phyloP scores from a whole-genome alignment of 1,284 basidiomycete genomes.

The Ganoderma leucocontextum region DNA sequence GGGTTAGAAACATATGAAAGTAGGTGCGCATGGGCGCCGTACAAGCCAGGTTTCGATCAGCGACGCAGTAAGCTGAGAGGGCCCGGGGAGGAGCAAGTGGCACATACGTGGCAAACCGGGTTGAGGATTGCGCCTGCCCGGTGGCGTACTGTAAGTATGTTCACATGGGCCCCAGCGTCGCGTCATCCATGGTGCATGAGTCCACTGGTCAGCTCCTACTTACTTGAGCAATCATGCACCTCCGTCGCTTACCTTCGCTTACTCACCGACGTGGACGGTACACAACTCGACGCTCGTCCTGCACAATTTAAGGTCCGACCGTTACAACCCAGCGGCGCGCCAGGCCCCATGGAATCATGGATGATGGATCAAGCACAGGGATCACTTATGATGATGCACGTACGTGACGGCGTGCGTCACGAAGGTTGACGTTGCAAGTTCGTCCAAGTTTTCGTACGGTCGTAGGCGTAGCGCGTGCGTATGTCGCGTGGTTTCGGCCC shows the following conservation, averaged over 20 bases:
- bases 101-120: not conserved
- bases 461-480: not conserved
- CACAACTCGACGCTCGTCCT: not conserved
- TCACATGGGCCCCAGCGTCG: not conserved
- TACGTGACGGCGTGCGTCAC: not conserved
- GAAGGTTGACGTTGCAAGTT: slow-evolving; percentile 4
- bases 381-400: not conserved
- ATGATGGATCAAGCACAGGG: not conserved
- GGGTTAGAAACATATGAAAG: not conserved
- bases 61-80: slow-evolving; percentile 1
- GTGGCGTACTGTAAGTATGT: not conserved
- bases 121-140: not conserved
- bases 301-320: slow-evolving; percentile 17
- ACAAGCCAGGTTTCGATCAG: not conserved
- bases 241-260: not conserved
- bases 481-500: not conserved
- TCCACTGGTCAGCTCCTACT: not conserved
- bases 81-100: not conserved
- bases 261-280: not conserved
- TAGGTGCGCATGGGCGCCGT: not conserved
- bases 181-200: not conserved
- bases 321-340: slow-evolving; percentile 18
- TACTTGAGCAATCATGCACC: slow-evolving; percentile 1
- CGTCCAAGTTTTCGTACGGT: not conserved
- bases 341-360: slow-evolving; percentile 9